Evolutionary conservation across 208 protist genomes (phyloP).

Genomic region (Leptomonas pyrrhocoris): DNA sequence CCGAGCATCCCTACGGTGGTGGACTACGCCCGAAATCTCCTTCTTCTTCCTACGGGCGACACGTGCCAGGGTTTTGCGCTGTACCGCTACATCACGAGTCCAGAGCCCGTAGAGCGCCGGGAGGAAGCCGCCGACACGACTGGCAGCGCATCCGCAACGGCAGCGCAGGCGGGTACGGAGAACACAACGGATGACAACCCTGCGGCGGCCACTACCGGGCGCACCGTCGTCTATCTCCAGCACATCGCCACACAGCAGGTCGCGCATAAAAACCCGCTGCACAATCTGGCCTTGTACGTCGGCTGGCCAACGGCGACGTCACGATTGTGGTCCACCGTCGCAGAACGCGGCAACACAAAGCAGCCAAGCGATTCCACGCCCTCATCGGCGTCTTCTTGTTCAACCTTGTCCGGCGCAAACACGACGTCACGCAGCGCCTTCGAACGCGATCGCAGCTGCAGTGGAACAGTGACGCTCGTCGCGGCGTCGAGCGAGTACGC

Average conservation of each 20-base stretch:
- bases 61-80: slow-evolving; percentile 49
- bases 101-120: slow-evolving; percentile 8
- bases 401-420: neutral
- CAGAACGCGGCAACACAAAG: neutral
- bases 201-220: slow-evolving; percentile 2
- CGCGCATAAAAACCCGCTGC: slow-evolving; percentile 56
- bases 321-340: slow-evolving; percentile 3
- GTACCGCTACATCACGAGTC: slow-evolving; percentile 42
- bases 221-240: slow-evolving; percentile 30
- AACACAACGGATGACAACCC: neutral
- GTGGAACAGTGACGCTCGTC: slow-evolving; percentile 24
- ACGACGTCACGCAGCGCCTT: neutral
- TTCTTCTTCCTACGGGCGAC: slow-evolving; percentile 33
- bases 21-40: slow-evolving; percentile 50
- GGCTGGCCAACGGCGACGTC: slow-evolving; percentile 21
- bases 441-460: neutral
- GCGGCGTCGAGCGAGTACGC: slow-evolving; percentile 46
- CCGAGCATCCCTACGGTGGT: slow-evolving; percentile 35
- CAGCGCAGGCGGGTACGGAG: neutral
- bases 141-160: neutral
- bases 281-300: slow-evolving; percentile 47
- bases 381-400: neutral
- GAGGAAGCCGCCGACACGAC: neutral
- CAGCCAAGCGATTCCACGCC: neutral
- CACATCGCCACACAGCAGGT: slow-evolving; percentile 32